Evolutionary conservation across 331 rosid species (phyloP), one percentile per base, ranked within the genome.

Genomic region (Quercus lobata): DNA sequence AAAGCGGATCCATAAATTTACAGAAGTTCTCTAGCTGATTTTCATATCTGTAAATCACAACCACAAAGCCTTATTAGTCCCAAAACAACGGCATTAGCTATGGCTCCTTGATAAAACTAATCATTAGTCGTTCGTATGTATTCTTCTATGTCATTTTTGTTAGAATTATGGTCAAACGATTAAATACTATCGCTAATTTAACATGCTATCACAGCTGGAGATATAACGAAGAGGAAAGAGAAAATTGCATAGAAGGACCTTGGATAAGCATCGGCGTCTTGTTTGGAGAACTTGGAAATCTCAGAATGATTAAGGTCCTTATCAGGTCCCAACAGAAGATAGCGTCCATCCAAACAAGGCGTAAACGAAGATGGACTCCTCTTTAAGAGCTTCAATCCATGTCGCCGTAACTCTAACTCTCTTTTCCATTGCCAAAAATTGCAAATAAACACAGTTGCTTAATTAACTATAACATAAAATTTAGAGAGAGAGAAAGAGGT

Each of bases 311-410:
- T 93, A 60, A 89, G 82, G 0, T 90, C 81, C 80, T 89, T 88
- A 60, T 91, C 87, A 60, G 89, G 90, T 3, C 99, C 98, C 35
- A 93, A 73, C 22, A 95, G 92, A 81, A 95, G 99, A 84, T 93
- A 93, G 0, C 92, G 86, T 55, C 98, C 98, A 30, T 91, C 98
- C 65, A 95, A 87, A 86, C 98, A 93, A 2, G 99, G 98, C 68
- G 97, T 95, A 76, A 95, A 90, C 46, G 99, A 95, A 37, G 98
- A 88, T 5, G 98, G 97, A 84, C 78, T 91, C 84, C 98, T 87
- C 87, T 81, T 91, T 82, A 95, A 83, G 68, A 93, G 79, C 92
- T 87, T 93, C 89, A 95, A 81, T 54, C 99, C 98, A 37, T 95
- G 99, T 76, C 92, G 84, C 35, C 70, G 84, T 66, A 95, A 82